Evolutionary conservation across 2,329 filamentous ascomycete genomes (phyloP), one percentile per base, ranked within the genome.

Genomic region (Aureobasidium sp.): DNA sequence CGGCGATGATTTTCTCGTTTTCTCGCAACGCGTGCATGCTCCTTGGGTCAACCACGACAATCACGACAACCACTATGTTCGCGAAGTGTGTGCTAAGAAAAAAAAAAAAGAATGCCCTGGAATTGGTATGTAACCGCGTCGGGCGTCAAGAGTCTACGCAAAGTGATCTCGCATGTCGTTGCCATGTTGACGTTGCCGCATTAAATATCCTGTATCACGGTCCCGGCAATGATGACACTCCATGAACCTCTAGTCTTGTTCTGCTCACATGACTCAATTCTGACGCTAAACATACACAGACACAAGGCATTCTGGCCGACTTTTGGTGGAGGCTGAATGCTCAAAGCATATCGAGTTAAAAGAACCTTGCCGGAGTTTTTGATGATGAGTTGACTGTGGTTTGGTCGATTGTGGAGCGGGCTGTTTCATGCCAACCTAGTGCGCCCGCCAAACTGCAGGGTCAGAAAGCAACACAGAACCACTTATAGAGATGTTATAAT

Each of bases 381-480:
- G 15, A 44, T 44, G 37, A 21, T 32, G 41, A 34, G 25, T 55
- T 44, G 53, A 41, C 53, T 36, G 29, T 57, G 53, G 53, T 57
- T 57, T 57, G 39, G 53, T 57, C 53, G 53, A 34, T n/a, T 44
- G 53, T 57, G 53, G 53, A 57, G 45, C 57, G 57, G 55, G 57
- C 57, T 39, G 57, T 59, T 59, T 59, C 57, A 59, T 50, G 57
- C 34, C 57, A 59, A 30, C 34, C 42, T 59, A 59, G 57, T 59
- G 57, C 47, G 47, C 44, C 57, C 57, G 57, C 57, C 25, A 36
- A 59, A 41, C 57, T 50, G 57, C 57, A 59, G 41, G 57, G 44
- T 36, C 54, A 39, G 5, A 58, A 58, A 58, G 54, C 54, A 58
- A 47, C 54, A 58, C 32, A 47, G 42, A 39, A 39, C 32, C 39